A percentile compares a stretch with the other conserved stretches of the same genome.
Conservation (phyloP, 345 rosid species). For the Durio zibethinus region DNA sequence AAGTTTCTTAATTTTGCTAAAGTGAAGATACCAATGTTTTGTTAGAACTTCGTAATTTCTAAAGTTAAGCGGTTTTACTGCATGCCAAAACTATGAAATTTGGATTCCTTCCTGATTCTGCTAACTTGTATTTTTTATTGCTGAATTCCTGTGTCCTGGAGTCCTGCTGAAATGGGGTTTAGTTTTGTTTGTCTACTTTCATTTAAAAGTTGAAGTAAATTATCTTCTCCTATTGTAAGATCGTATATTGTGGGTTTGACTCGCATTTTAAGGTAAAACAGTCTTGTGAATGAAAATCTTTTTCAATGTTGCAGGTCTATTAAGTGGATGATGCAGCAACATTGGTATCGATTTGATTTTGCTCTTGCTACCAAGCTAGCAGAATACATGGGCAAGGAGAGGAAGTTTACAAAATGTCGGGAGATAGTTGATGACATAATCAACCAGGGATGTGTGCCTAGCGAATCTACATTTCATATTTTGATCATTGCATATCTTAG, state of each 20-base stretch:
- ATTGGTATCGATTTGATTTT: slow-evolving; percentile 82
- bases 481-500: slow-evolving; percentile 77
- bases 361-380: slow-evolving; percentile 85
- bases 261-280: background rate
- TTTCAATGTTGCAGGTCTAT: slow-evolving; percentile 56
- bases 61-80: background rate
- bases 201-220: background rate
- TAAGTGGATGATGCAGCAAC: slow-evolving; percentile 88
- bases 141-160: background rate
- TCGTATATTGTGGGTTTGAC: background rate
- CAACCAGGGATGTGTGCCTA: slow-evolving; percentile 87
- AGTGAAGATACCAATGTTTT: background rate
- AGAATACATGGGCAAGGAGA: slow-evolving; percentile 76
- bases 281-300: background rate
- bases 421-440: slow-evolving; percentile 77
- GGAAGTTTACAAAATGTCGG: slow-evolving; percentile 69
- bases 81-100: background rate
- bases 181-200: background rate
- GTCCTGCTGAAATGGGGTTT: background rate
- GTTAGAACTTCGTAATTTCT: background rate
- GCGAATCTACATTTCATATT: slow-evolving; percentile 82
- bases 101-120: background rate
- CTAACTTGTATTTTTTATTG: background rate
- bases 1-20: background rate
- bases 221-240: background rate